phyloP scores from a whole-genome alignment of 768 basidiomycete genomes.

The Mycena polygramma region DNA sequence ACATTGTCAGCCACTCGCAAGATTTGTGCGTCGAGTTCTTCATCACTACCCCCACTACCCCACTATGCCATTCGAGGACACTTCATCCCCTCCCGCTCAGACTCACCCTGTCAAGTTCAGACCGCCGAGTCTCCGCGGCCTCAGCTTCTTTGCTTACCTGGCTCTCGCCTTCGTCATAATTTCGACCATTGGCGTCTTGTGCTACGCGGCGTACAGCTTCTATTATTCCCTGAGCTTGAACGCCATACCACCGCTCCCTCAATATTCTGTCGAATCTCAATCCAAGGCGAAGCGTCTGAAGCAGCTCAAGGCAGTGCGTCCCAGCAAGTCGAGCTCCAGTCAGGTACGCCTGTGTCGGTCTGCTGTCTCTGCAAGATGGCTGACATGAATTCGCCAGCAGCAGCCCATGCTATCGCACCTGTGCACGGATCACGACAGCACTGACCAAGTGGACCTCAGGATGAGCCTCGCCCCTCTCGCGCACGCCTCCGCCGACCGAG shows the following conservation, averaged over 20 bases:
- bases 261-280: slow-evolving; percentile 7
- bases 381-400: neutral
- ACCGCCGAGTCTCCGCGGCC: slow-evolving; percentile 16
- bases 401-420: slow-evolving; percentile 22
- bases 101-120: slow-evolving; percentile 16
- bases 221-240: slow-evolving; percentile 25
- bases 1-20: neutral
- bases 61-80: slow-evolving; percentile 29
- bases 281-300: slow-evolving; percentile 14
- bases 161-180: slow-evolving; percentile 30
- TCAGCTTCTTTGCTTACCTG: slow-evolving; percentile 28
- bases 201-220: slow-evolving; percentile 26
- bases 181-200: slow-evolving; percentile 22
- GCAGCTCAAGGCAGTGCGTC: slow-evolving; percentile 23
- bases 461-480: slow-evolving; percentile 10
- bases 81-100: slow-evolving; percentile 23
- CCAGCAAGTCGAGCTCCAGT: slow-evolving; percentile 16
- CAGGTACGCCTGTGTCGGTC: slow-evolving; percentile 1
- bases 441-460: slow-evolving; percentile 4
- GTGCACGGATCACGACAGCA: slow-evolving; percentile 7
- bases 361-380: neutral
- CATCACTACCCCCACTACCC: slow-evolving; percentile 11
- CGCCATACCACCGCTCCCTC: slow-evolving; percentile 23
- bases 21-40: neutral
- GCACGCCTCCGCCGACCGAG: slow-evolving; percentile 4